These are phyloP conservation scores for Xenoacremonium recifei DNA, from an alignment of 2,329 filamentous ascomycete genomes.

Conservation along the genomic window DNA sequence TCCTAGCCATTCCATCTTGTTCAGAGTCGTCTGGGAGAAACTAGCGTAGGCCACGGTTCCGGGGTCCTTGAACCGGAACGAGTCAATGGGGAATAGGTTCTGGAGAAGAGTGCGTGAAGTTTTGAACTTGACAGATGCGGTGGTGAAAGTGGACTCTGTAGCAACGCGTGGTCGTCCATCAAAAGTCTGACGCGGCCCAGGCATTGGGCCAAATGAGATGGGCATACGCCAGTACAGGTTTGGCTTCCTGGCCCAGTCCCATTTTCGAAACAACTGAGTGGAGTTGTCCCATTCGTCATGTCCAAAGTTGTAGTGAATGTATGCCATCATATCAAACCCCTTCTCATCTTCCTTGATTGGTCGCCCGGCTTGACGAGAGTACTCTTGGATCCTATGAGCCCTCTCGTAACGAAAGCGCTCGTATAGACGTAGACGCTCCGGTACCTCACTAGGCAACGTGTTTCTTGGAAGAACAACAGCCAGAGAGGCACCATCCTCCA, in stretches of 20 bases:
- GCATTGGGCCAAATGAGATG: slow-evolving; percentile 21
- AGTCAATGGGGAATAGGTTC: slow-evolving; percentile 43
- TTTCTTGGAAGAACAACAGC: slow-evolving; percentile 52
- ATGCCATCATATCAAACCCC: slow-evolving; percentile 6
- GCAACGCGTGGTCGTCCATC: not conserved
- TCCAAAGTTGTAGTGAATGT: slow-evolving; percentile 15
- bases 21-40: slow-evolving; percentile 41
- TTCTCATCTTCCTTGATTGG: slow-evolving; percentile 34
- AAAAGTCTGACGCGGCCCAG: slow-evolving; percentile 18
- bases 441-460: slow-evolving; percentile 43
- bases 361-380: slow-evolving; percentile 50
- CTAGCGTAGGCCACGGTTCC: slow-evolving; percentile 44
- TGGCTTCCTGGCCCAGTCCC: slow-evolving; percentile 12
- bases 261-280: slow-evolving; percentile 8
- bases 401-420: slow-evolving; percentile 56
- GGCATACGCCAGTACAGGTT: slow-evolving; percentile 14
- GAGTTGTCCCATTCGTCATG: slow-evolving; percentile 22
- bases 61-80: slow-evolving; percentile 40
- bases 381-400: slow-evolving; percentile 56
- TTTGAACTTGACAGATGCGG: slow-evolving; percentile 48
- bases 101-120: slow-evolving; percentile 48
- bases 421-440: slow-evolving; percentile 57
- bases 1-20: slow-evolving; percentile 59
- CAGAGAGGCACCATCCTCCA: slow-evolving; percentile 64
- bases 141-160: slow-evolving; percentile 36